Evolutionary conservation across 2,329 filamentous ascomycete genomes (phyloP).

Genomic region (Scedosporium boydii): DNA sequence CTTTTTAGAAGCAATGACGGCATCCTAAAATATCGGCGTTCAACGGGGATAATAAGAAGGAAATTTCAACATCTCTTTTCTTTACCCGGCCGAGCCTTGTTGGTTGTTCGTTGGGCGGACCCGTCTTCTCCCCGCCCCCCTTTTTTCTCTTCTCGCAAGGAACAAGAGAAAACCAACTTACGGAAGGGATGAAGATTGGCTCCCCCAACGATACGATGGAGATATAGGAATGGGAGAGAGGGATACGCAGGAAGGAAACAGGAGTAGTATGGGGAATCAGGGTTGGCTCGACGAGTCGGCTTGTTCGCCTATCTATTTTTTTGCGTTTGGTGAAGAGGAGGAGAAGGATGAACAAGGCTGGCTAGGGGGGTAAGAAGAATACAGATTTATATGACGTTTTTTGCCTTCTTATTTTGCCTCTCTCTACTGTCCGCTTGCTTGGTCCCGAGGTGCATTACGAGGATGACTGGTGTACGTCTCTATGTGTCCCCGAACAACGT

Average conservation of each 20-base stretch:
- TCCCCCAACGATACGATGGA: constrained; percentile 9
- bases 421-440: not conserved
- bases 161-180: too few relatives aligned
- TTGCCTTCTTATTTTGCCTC: not conserved
- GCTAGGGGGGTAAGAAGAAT: not conserved
- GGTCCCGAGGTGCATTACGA: too few relatives aligned
- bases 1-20: constrained; percentile 9
- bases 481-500: too few relatives aligned
- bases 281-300: not conserved
- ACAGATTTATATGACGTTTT: not conserved
- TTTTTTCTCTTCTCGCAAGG: too few relatives aligned
- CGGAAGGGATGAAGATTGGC: too few relatives aligned
- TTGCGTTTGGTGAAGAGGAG: not conserved
- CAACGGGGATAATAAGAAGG: constrained; percentile 31
- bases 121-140: constrained; percentile 10
- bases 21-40: constrained; percentile 20
- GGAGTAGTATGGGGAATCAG: not conserved
- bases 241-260: not conserved
- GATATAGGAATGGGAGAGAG: constrained; percentile 5
- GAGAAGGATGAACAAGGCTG: not conserved
- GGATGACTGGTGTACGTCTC: too few relatives aligned
- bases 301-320: not conserved
- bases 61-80: constrained; percentile 38
- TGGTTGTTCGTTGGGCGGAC: constrained; percentile 14
- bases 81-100: constrained; percentile 27